phyloP scores from a whole-genome alignment of 805 yeast genomes.

The Lipomyces spencermartinsiae region DNA sequence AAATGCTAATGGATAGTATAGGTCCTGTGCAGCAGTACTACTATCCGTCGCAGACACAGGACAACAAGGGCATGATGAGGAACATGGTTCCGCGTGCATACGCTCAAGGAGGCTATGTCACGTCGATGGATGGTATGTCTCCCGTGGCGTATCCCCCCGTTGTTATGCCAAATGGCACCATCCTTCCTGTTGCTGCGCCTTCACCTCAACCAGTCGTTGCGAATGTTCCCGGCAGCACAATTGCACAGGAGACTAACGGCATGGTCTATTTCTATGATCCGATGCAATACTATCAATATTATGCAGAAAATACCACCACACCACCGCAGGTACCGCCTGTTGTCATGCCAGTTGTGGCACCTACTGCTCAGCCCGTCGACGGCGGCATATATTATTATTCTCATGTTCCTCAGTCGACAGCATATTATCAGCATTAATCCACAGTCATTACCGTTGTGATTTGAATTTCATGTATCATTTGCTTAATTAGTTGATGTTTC shows the following conservation, averaged over 20 bases:
- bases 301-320: slow-evolving; percentile 10
- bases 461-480: background rate
- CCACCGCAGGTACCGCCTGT: slow-evolving; percentile 6
- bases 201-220: slow-evolving; percentile 27
- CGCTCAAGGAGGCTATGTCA: slow-evolving; percentile 7
- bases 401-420: slow-evolving; percentile 4
- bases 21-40: slow-evolving; percentile 15
- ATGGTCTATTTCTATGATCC: slow-evolving; percentile 34
- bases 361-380: slow-evolving; percentile 13
- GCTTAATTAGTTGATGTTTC: background rate
- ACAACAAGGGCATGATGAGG: slow-evolving; percentile 18
- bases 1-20: background rate
- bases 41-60: slow-evolving; percentile 9
- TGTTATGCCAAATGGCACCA: slow-evolving; percentile 21
- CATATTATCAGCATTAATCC: background rate
- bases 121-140: slow-evolving; percentile 10
- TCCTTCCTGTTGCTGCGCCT: slow-evolving; percentile 21
- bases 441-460: background rate
- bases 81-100: slow-evolving; percentile 21
- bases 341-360: slow-evolving; percentile 14
- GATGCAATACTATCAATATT: slow-evolving; percentile 23
- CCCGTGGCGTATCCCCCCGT: slow-evolving; percentile 15
- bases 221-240: background rate
- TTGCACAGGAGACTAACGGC: slow-evolving; percentile 35
- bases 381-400: slow-evolving; percentile 20